Percentiles rank a stretch among this genome's conserved stretches.
Evolutionary conservation across 2,329 filamentous ascomycete species (phyloP).

Genomic region (Monosporascus sp.): DNA sequence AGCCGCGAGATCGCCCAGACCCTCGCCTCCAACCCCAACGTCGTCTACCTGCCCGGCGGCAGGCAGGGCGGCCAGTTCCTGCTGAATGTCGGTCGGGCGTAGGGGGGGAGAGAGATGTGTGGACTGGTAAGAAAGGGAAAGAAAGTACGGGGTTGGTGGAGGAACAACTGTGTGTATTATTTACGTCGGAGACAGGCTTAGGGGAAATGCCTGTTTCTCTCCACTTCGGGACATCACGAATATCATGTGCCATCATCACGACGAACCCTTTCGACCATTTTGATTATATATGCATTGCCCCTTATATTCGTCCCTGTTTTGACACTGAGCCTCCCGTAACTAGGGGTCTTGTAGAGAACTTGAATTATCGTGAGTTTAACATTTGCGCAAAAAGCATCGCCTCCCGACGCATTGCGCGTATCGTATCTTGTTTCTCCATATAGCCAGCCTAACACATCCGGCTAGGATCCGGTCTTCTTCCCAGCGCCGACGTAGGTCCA

Average conservation of each 20-base stretch:
- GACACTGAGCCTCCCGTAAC: too few relatives aligned
- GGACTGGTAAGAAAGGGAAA: neutral
- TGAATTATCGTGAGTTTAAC: too few relatives aligned
- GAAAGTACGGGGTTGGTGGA: neutral
- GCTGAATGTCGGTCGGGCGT: conserved; percentile 45
- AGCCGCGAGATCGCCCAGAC: conserved; percentile 93
- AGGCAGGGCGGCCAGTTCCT: conserved; percentile 50
- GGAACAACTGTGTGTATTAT: neutral
- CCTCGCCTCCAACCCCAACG: conserved; percentile 84
- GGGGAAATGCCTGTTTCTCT: neutral
- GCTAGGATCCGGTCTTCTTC: conserved; percentile 9
- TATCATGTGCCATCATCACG: neutral
- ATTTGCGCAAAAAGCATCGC: too few relatives aligned
- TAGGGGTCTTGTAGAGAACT: too few relatives aligned
- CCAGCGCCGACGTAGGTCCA: conserved; percentile 16
- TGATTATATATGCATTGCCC: neutral
- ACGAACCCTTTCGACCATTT: neutral
- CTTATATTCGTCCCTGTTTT: neutral
- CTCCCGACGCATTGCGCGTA: too few relatives aligned
- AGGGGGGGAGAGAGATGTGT: conserved; percentile 6
- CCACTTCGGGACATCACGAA: neutral
- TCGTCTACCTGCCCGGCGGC: conserved; percentile 85
- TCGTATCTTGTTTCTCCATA: too few relatives aligned
- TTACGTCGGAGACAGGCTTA: neutral
- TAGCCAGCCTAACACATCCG: too few relatives aligned